phyloP scores from a whole-genome alignment of 257 asterid genomes.

The Rauvolfia tetraphylla region DNA sequence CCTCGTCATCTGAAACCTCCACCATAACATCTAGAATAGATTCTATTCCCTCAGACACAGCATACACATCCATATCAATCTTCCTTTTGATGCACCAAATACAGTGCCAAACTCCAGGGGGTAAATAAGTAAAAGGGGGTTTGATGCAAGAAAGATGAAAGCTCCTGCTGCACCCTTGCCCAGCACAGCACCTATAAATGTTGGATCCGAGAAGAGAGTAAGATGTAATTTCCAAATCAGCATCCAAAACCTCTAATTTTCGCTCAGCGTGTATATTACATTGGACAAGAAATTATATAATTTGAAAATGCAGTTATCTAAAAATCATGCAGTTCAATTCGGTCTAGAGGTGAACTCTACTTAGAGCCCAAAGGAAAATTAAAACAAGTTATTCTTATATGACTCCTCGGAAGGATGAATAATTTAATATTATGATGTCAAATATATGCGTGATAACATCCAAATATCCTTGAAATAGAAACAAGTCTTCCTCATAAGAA shows the following conservation, averaged over 20 bases:
- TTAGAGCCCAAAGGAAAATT: background rate
- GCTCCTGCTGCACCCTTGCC: constrained; percentile 30
- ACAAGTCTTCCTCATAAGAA: background rate
- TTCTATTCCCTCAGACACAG: constrained; percentile 34
- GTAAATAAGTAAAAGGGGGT: constrained; percentile 25
- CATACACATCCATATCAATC: constrained; percentile 29
- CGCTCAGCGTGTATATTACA: background rate
- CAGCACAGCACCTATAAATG: constrained; percentile 26
- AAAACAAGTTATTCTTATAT: background rate
- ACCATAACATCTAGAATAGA: constrained; percentile 21
- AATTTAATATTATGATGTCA: background rate
- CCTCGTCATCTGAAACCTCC: constrained; percentile 20
- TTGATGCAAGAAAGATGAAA: constrained; percentile 33
- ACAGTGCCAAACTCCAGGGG: constrained; percentile 34
- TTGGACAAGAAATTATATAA: background rate
- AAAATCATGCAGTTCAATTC: background rate
- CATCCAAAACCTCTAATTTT: background rate
- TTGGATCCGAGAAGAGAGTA: background rate
- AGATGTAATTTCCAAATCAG: background rate
- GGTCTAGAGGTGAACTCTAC: background rate
- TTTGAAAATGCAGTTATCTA: background rate
- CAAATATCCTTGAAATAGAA: background rate
- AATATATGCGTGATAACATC: background rate
- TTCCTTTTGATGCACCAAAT: constrained; percentile 26
- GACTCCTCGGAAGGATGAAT: background rate